Evolutionary conservation across 2,329 filamentous ascomycete genomes (phyloP), one percentile per base, ranked within the genome.

Genomic region (Lachnellula suecica): DNA sequence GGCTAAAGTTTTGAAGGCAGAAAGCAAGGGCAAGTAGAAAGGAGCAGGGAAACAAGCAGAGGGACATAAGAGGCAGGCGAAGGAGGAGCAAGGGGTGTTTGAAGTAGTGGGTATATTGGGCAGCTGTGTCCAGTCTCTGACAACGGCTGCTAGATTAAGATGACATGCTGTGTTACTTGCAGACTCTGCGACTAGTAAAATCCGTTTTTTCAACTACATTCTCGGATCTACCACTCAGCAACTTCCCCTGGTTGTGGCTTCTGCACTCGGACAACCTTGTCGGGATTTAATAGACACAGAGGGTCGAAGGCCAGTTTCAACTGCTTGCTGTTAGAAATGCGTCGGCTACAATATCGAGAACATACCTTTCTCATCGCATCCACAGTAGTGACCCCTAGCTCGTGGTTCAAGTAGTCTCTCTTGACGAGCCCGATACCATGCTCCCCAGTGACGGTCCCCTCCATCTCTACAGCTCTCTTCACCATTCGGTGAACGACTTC

Each of bases 381-480:
- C 8, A 95, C 88, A 0, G 89, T 90, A 11, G 72, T 76, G 68
- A 83, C 76, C 11, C 89, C 88, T 37, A 94, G 74, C 71, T 95
- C 89, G 65, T 92, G 87, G 9, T 83, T 78, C 40, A 95, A 77
- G 66, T 93, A 93, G 66, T 94, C 89, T 60, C 89, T 78, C 80
- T 95, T 95, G 51, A 93, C 87, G 44, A 95, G 74, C 6, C 89
- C 89, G 48, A 94, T 85, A 38, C 89, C 89, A 68, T 95, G 89
- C 71, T 95, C 89, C 49, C 89, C 90, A 11, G 89, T 92, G 1
- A 91, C 89, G 0, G 90, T 94, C 8, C 90, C 90, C 70, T 94
- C 89, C 74, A 91, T 81, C 72, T 91, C 88, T 44, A 95, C 84
- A 0, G 90, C 90, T 56, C 88, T 79, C 78, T 92, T 91, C 51